Evolutionary conservation across 352 stramenopile species (phyloP).

Genomic region (Pythium scleroteichum): DNA sequence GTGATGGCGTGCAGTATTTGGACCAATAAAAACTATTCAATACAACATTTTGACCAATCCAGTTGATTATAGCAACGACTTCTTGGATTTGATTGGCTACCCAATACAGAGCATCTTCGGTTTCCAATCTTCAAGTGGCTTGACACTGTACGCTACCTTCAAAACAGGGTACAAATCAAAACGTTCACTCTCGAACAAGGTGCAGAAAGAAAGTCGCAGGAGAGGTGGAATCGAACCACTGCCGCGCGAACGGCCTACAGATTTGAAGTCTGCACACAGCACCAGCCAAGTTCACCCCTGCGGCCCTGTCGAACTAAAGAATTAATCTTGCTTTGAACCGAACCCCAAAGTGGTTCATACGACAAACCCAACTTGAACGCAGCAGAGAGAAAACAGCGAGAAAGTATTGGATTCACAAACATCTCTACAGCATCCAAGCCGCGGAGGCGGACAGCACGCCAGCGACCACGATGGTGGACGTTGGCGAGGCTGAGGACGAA

Average conservation of each 20-base stretch:
- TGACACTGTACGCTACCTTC: no score
- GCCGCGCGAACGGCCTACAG: constrained; percentile 88
- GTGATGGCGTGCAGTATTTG: neutral
- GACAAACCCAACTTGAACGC: no score
- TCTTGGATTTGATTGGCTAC: constrained; percentile 15
- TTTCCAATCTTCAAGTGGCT: constrained; percentile 28
- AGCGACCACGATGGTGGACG: neutral
- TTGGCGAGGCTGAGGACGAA: neutral
- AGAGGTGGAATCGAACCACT: constrained; percentile 92
- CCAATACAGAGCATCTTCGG: neutral
- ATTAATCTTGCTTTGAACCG: no score
- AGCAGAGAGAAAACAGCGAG: no score
- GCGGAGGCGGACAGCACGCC: neutral
- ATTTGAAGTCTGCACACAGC: constrained; percentile 93
- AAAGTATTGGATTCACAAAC: no score
- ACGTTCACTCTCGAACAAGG: no score
- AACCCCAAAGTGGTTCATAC: no score
- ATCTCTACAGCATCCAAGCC: neutral
- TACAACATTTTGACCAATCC: constrained; percentile 12
- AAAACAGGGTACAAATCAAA: no score
- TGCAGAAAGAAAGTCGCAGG: constrained; percentile 63
- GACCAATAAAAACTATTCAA: constrained; percentile 8
- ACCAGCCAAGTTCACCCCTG: constrained; percentile 90
- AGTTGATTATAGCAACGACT: neutral
- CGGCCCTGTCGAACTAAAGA: constrained; percentile 32